Percentiles rank a stretch among this genome's conserved stretches.
These are phyloP conservation scores for Mycosphaerella sp. DNA, from an alignment of 2,329 filamentous ascomycete species.

Conservation along the genomic window DNA sequence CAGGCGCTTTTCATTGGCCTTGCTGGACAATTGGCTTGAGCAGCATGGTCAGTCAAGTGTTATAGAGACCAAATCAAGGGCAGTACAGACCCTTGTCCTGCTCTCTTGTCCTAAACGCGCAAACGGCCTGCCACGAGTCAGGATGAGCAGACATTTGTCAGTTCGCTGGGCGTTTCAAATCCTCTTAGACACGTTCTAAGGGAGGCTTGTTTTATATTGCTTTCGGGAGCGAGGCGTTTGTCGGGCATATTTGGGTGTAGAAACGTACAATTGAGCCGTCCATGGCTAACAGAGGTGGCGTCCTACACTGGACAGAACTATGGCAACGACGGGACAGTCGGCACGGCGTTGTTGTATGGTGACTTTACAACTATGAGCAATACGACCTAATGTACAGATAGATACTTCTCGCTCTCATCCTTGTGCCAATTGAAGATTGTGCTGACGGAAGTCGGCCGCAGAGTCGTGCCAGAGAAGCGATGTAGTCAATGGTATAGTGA, in stretches of 20 bases:
- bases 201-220: background rate
- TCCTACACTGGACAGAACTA: constrained; percentile 3
- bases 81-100: no score
- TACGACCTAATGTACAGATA: constrained; percentile 12
- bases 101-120: no score
- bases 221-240: constrained; percentile 12
- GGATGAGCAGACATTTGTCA: background rate
- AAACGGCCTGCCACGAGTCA: no score
- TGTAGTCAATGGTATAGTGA: no score
- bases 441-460: no score
- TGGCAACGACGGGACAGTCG: constrained; percentile 1
- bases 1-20: constrained; percentile 94
- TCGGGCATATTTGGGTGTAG: background rate
- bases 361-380: constrained; percentile 7
- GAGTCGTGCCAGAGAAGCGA: no score
- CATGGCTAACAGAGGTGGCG: background rate
- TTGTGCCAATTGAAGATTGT: no score
- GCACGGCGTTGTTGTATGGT: background rate
- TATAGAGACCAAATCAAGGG: no score
- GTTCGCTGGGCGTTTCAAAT: background rate
- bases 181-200: background rate
- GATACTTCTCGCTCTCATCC: constrained; percentile 4
- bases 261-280: background rate
- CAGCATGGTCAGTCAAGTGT: no score
- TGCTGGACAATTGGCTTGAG: constrained; percentile 66